phyloP scores from a whole-genome alignment of 805 yeast species.

The Saturnispora serradocipensis region DNA sequence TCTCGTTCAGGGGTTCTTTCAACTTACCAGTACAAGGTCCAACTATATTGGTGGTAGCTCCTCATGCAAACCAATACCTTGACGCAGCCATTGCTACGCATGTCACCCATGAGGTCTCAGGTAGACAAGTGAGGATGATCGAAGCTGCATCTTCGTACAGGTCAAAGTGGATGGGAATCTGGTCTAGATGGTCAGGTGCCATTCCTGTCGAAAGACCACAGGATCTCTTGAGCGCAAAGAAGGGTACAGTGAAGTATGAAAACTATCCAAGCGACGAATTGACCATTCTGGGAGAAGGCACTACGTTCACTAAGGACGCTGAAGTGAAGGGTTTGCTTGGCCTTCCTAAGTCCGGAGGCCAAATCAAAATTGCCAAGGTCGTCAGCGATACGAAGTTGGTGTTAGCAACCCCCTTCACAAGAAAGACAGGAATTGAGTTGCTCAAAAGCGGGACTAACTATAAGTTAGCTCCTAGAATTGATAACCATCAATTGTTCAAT shows the following conservation, averaged over 20 bases:
- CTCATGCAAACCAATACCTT: constrained; percentile 89
- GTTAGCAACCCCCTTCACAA: constrained; percentile 61
- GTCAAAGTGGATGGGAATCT: constrained; percentile 58
- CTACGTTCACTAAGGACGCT: constrained; percentile 58
- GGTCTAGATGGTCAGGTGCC: constrained; percentile 67
- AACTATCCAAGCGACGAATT: constrained; percentile 40
- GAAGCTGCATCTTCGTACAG: constrained; percentile 77
- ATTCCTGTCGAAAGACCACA: constrained; percentile 93
- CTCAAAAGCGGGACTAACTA: constrained; percentile 45
- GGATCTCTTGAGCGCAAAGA: constrained; percentile 61
- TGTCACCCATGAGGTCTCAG: constrained; percentile 55
- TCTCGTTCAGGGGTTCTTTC: constrained; percentile 80
- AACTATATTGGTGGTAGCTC: constrained; percentile 88
- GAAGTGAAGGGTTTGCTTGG: constrained; percentile 62
- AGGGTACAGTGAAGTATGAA: constrained; percentile 45
- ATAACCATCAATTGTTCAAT: constrained; percentile 73
- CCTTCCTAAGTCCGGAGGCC: constrained; percentile 69
- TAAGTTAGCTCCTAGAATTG: constrained; percentile 70
- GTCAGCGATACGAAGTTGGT: constrained; percentile 60
- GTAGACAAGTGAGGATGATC: constrained; percentile 66
- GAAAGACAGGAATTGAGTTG: constrained; percentile 36
- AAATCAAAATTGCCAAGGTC: constrained; percentile 59
- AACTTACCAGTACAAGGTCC: constrained; percentile 65
- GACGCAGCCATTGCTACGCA: constrained; percentile 62
- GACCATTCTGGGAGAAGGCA: constrained; percentile 56